A percentile compares a stretch with the other conserved stretches of the same genome.
Evolutionary conservation across 257 asterid species (phyloP).

Genomic region (Solanum habrochaites): DNA sequence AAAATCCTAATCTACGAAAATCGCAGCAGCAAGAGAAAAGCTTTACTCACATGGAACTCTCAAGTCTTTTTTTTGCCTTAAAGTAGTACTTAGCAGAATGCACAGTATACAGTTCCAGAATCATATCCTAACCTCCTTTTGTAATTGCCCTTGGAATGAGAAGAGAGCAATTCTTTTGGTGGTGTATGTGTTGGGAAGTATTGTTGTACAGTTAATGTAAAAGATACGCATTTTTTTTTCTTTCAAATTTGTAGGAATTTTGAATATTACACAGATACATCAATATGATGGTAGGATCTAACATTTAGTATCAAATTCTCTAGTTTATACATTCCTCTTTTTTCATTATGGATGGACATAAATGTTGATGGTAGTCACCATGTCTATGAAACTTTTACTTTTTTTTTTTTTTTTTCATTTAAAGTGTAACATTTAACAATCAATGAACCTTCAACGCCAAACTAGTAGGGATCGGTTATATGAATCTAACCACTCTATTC

Average conservation of each 20-base stretch:
- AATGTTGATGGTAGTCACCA: background rate
- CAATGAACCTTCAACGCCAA: background rate
- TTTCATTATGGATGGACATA: background rate
- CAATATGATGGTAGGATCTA: background rate
- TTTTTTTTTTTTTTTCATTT: background rate
- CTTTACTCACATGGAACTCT: background rate
- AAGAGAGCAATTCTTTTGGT: constrained; percentile 2
- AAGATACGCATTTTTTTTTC: constrained; percentile 2
- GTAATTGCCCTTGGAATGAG: background rate
- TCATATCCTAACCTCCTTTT: background rate
- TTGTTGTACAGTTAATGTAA: constrained; percentile 28
- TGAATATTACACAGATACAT: background rate
- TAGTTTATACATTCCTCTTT: background rate
- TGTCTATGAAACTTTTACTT: background rate
- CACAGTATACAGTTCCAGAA: background rate
- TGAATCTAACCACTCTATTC: background rate
- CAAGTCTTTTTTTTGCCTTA: background rate
- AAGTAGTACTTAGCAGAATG: background rate
- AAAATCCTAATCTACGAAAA: background rate
- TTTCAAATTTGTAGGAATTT: constrained; percentile 7
- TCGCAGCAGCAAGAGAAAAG: background rate
- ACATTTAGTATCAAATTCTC: background rate
- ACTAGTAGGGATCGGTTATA: background rate
- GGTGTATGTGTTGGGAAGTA: constrained; percentile 10
- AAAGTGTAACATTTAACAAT: background rate